These are phyloP conservation scores for Suillus lakei DNA, from an alignment of 768 basidiomycete genomes.

Conservation along the genomic window DNA sequence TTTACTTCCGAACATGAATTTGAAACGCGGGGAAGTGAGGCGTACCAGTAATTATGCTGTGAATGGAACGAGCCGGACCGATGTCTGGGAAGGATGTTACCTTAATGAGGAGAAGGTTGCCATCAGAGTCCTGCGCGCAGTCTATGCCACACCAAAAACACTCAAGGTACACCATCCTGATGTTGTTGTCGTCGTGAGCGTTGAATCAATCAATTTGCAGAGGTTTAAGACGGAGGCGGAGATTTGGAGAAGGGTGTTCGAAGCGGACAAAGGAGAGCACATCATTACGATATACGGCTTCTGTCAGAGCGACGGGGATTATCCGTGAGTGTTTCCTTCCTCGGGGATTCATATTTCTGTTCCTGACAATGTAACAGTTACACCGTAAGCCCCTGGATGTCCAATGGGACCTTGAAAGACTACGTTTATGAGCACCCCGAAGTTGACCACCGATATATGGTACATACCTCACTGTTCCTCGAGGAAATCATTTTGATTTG, in stretches of 20 bases:
- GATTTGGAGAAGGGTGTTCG: constrained; percentile 62
- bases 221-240: constrained; percentile 56
- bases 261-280: constrained; percentile 51
- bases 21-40: constrained; percentile 58
- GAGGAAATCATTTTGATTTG: neutral
- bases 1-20: constrained; percentile 54
- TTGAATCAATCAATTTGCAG: constrained; percentile 28
- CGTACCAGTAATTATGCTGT: constrained; percentile 55
- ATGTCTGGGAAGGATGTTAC: constrained; percentile 60
- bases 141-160: constrained; percentile 51
- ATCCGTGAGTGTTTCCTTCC: constrained; percentile 44
- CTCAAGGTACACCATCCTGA: constrained; percentile 35
- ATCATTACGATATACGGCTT: constrained; percentile 65
- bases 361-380: constrained; percentile 41
- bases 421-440: constrained; percentile 48
- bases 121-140: constrained; percentile 58
- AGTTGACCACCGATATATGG: constrained; percentile 50
- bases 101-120: constrained; percentile 58
- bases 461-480: constrained; percentile 18
- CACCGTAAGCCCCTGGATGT: constrained; percentile 63
- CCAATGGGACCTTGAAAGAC: constrained; percentile 52
- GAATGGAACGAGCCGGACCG: constrained; percentile 56
- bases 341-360: neutral
- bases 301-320: constrained; percentile 57
- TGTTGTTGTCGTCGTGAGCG: neutral